A percentile compares a stretch with the other conserved stretches of the same genome.
These are phyloP conservation scores for Gorgonomyces haynaldii DNA, from an alignment of 192 early-diverging fungal genomes.

Conservation along the genomic window DNA sequence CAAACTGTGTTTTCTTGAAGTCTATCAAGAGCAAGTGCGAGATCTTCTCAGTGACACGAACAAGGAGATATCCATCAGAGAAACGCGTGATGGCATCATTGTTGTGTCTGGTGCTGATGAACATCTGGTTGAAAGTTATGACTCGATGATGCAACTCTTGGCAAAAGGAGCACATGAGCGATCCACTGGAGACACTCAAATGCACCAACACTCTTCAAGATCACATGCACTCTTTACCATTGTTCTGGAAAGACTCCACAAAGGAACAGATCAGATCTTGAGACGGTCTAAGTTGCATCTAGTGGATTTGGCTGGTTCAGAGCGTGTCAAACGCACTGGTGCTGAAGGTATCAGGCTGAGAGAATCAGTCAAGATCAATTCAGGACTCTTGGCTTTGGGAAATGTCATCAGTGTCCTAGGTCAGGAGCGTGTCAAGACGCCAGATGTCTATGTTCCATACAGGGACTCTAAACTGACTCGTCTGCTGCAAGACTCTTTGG, in stretches of 20 bases:
- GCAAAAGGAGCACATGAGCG: constrained; percentile 25
- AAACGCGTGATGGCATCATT: constrained; percentile 31
- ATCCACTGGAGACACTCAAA: constrained; percentile 38
- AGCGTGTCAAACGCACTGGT: constrained; percentile 58
- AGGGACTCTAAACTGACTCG: constrained; percentile 89
- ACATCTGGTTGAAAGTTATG: constrained; percentile 10
- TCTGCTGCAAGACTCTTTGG: constrained; percentile 53
- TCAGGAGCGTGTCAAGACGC: neutral
- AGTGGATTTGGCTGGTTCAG: constrained; percentile 91
- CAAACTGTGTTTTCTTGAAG: constrained; percentile 37
- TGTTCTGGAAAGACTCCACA: constrained; percentile 14
- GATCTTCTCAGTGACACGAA: constrained; percentile 2
- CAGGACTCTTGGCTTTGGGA: constrained; percentile 84
- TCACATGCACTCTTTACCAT: constrained; percentile 41
- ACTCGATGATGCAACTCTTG: constrained; percentile 23
- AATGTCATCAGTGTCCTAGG: constrained; percentile 94
- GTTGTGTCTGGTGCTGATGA: constrained; percentile 27
- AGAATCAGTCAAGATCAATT: constrained; percentile 70
- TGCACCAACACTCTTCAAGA: constrained; percentile 31
- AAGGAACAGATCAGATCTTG: constrained; percentile 4
- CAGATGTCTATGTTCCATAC: constrained; percentile 67
- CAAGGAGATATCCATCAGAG: constrained; percentile 34
- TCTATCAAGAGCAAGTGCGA: constrained; percentile 43
- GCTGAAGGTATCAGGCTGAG: constrained; percentile 47
- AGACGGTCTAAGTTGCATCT: constrained; percentile 48